These are phyloP conservation scores for Trichodelitschia bisporula DNA, from an alignment of 495 filamentous ascomycete species.

Conservation along the genomic window DNA sequence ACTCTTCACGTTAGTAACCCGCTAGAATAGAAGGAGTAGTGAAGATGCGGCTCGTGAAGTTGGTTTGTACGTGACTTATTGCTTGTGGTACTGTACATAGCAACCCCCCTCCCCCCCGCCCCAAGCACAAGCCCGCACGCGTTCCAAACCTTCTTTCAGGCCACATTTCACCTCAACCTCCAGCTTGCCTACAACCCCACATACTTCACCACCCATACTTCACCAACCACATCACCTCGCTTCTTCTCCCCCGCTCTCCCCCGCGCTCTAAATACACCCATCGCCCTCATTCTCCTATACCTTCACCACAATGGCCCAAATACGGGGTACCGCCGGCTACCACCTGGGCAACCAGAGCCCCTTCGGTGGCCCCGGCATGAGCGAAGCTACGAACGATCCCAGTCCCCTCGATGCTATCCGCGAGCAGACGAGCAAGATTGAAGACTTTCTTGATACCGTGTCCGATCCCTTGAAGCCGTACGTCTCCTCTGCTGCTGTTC, in stretches of 20 bases:
- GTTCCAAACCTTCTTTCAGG: neutral
- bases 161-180: no score
- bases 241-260: no score
- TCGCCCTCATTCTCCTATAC: constrained; percentile 1
- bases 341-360: constrained; percentile 48
- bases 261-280: constrained; percentile 1
- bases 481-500: constrained; percentile 25
- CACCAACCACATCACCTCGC: no score
- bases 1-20: no score
- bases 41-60: no score
- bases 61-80: no score
- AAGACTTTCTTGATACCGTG: constrained; percentile 74
- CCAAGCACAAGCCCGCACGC: no score
- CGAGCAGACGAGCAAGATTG: constrained; percentile 91
- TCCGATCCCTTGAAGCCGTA: constrained; percentile 92
- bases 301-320: constrained; percentile 54
- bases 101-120: no score
- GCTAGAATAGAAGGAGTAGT: no score
- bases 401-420: constrained; percentile 81
- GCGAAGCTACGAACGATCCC: constrained; percentile 41
- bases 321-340: constrained; percentile 88
- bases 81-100: no score
- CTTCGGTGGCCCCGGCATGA: constrained; percentile 27
- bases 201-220: constrained; percentile 1
- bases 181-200: neutral